These are phyloP conservation scores for Castanea crenata DNA, from an alignment of 306 rosid genomes.

Conservation along the genomic window DNA sequence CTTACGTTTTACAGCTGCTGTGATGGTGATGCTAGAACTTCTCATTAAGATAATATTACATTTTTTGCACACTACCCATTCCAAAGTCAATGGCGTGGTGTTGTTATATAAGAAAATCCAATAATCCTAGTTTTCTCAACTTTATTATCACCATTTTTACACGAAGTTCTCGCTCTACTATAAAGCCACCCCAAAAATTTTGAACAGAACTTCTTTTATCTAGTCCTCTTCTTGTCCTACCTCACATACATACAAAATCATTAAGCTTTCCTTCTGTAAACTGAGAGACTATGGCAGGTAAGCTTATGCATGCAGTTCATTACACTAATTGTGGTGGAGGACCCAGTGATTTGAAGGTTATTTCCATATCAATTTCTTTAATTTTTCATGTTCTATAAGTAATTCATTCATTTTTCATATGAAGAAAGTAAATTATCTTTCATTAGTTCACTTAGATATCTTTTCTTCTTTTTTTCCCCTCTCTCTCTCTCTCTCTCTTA, in stretches of 20 bases:
- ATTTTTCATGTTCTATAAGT: not conserved
- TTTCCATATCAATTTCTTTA: not conserved
- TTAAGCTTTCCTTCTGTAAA: not conserved
- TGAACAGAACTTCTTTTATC: not conserved
- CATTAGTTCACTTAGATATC: not conserved
- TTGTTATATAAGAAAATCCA: not conserved
- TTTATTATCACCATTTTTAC: not conserved
- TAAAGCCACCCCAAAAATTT: not conserved
- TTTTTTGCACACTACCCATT: not conserved
- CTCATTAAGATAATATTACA: not conserved
- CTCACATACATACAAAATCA: not conserved
- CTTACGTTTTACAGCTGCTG: not conserved
- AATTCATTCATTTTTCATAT: not conserved
- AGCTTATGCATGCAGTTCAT: conserved; percentile 1
- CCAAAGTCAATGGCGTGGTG: not conserved
- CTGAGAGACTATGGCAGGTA: not conserved
- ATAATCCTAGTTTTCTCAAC: not conserved
- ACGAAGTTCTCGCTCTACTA: too few species aligned
- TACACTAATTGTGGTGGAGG: not conserved
- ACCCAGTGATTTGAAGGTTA: not conserved
- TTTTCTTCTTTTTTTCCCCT: too few species aligned
- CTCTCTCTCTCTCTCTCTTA: not conserved
- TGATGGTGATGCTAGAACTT: not conserved
- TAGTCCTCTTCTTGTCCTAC: too few species aligned
- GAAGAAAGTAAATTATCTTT: not conserved